Conservation (phyloP, 345 rosid genomes). For the Aegle marmelos region DNA sequence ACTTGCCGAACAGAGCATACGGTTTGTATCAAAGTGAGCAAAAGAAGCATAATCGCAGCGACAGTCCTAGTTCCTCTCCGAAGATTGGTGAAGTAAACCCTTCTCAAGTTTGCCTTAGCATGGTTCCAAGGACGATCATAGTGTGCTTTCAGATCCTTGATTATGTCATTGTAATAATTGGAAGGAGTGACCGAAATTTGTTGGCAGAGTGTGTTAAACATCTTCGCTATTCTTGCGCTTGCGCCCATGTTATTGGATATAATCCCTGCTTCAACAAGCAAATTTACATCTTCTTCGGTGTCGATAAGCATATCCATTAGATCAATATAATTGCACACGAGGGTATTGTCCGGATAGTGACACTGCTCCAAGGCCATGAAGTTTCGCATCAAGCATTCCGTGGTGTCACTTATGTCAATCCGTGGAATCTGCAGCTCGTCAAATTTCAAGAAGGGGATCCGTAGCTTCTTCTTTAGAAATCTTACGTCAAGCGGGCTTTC, state of each 20-base stretch:
- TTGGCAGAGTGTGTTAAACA: constrained; percentile 10
- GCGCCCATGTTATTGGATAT: background rate
- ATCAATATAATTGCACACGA: constrained; percentile 1
- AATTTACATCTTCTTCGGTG: constrained; percentile 16
- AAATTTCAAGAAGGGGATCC: background rate
- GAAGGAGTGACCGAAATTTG: background rate
- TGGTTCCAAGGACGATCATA: background rate
- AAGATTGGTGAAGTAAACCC: constrained; percentile 15
- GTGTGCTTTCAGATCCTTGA: background rate
- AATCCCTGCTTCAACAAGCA: constrained; percentile 11
- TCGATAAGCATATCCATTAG: constrained; percentile 1
- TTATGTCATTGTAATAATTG: background rate
- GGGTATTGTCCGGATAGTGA: constrained; percentile 6
- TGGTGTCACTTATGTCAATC: background rate
- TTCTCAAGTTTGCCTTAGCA: background rate
- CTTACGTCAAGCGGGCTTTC: background rate
- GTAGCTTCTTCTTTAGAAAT: background rate
- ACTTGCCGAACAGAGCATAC: too few relatives aligned
- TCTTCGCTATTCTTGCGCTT: background rate
- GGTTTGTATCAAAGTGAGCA: constrained; percentile 12
- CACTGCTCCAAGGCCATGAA: constrained; percentile 17
- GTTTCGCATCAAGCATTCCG: constrained; percentile 18
- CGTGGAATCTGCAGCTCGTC: background rate
- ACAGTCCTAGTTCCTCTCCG: constrained; percentile 18
- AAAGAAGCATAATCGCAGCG: background rate